These are phyloP conservation scores for Byssoonygena ceratinophila DNA, from an alignment of 2,329 filamentous ascomycete species.

Conservation along the genomic window DNA sequence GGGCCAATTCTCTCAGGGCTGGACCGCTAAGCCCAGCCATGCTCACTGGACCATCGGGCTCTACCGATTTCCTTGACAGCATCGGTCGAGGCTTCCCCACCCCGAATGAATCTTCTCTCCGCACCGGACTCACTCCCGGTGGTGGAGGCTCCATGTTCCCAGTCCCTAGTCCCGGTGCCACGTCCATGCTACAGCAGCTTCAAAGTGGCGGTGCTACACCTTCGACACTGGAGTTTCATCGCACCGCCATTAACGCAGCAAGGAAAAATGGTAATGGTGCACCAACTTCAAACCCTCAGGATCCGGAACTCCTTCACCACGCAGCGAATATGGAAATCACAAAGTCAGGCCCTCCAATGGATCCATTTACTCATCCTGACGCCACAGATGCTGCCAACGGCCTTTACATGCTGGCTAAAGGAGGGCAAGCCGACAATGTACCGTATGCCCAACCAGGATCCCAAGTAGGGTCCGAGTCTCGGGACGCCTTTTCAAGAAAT, in stretches of 20 bases:
- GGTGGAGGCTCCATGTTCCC: conserved; percentile 97
- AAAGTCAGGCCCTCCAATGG: conserved; percentile 43
- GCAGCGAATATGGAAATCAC: conserved; percentile 38
- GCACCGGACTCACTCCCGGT: conserved; percentile 84
- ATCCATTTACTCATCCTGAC: conserved; percentile 76
- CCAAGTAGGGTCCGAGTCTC: conserved; percentile 2
- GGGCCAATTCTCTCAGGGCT: conserved; percentile 77
- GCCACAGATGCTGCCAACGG: conserved; percentile 90
- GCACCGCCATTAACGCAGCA: conserved; percentile 73
- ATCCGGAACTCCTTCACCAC: conserved; percentile 25
- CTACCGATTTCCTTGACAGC: conserved; percentile 82
- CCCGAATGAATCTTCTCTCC: conserved; percentile 87
- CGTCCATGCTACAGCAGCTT: conserved; percentile 60
- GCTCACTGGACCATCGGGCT: conserved; percentile 66
- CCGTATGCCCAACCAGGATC: conserved; percentile 38
- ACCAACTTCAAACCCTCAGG: conserved; percentile 36
- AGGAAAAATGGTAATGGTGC: conserved; percentile 44
- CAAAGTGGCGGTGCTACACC: conserved; percentile 77
- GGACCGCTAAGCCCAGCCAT: conserved; percentile 94
- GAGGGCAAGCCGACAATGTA: conserved; percentile 48
- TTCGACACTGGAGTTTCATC: conserved; percentile 84
- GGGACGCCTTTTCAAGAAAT: conserved; percentile 7
- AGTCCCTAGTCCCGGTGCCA: conserved; percentile 74
- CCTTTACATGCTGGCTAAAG: conserved; percentile 72
- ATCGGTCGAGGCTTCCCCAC: conserved; percentile 80